These are phyloP conservation scores for Globisporangium acanthophoron DNA, from an alignment of 352 stramenopile genomes.

Conservation along the genomic window DNA sequence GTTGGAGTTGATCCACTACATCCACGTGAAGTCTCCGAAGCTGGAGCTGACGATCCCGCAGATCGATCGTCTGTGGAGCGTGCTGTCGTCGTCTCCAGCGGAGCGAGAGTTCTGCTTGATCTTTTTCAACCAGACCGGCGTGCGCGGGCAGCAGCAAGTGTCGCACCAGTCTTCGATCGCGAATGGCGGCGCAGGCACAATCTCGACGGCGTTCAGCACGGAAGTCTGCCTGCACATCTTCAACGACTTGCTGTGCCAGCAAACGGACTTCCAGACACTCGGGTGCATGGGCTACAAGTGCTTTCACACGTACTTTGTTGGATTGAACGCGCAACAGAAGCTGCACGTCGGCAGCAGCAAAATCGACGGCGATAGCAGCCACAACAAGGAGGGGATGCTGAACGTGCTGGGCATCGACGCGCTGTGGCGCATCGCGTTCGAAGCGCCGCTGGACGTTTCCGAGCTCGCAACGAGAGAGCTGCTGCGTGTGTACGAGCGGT, in stretches of 20 bases:
- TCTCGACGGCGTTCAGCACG: slow-evolving; percentile 69
- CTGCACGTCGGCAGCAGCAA: slow-evolving; percentile 13
- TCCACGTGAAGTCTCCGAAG: slow-evolving; percentile 76
- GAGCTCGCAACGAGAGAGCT: slow-evolving; percentile 75
- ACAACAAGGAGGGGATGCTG: slow-evolving; percentile 16
- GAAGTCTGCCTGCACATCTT: slow-evolving; percentile 83
- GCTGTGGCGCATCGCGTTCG: slow-evolving; percentile 79
- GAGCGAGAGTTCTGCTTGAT: slow-evolving; percentile 78
- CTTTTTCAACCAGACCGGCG: slow-evolving; percentile 82
- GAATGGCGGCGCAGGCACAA: slow-evolving; percentile 24
- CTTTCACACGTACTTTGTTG: slow-evolving; percentile 85
- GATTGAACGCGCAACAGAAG: slow-evolving; percentile 60
- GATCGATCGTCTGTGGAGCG: slow-evolving; percentile 69
- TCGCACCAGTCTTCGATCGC: slow-evolving; percentile 8
- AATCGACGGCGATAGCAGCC: background rate
- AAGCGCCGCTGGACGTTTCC: slow-evolving; percentile 68
- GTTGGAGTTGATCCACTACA: slow-evolving; percentile 82
- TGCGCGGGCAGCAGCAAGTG: slow-evolving; percentile 36
- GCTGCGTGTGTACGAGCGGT: slow-evolving; percentile 73
- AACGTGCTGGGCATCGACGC: slow-evolving; percentile 73
- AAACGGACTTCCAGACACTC: slow-evolving; percentile 70
- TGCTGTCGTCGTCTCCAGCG: slow-evolving; percentile 63
- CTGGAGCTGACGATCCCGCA: slow-evolving; percentile 71
- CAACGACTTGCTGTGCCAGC: slow-evolving; percentile 72
- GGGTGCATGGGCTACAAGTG: slow-evolving; percentile 79